These are phyloP conservation scores for Saraca asoca DNA, from an alignment of 331 rosid genomes.

Conservation along the genomic window DNA sequence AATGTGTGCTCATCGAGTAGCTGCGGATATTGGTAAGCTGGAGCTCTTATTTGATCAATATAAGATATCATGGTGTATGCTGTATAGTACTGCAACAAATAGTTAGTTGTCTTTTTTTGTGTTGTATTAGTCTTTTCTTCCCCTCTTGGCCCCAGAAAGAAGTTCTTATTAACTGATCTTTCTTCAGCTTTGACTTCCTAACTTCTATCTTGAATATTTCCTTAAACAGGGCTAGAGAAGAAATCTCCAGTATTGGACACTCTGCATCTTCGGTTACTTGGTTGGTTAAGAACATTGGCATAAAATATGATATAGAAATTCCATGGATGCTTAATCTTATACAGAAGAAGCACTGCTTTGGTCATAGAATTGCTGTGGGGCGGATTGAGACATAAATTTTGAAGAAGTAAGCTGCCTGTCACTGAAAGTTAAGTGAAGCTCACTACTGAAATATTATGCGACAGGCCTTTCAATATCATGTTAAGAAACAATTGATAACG, in stretches of 20 bases:
- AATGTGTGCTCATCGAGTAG: conserved; percentile 95
- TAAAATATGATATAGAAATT: conserved; percentile 36
- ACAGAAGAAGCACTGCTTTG: conserved; percentile 10
- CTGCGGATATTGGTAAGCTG: conserved; percentile 83
- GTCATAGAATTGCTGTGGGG: conserved; percentile 9
- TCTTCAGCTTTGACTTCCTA: background rate
- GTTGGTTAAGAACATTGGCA: conserved; percentile 86
- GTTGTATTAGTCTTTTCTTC: too few species aligned
- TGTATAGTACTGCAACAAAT: too few species aligned
- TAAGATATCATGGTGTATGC: too few species aligned
- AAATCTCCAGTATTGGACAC: conserved; percentile 78
- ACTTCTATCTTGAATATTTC: background rate
- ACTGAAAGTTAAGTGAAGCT: background rate
- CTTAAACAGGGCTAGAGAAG: conserved; percentile 74
- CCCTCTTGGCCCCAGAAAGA: too few species aligned
- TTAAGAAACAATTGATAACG: too few species aligned
- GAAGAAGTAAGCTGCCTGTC: conserved; percentile 5
- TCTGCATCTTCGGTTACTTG: conserved; percentile 69
- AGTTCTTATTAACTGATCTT: background rate
- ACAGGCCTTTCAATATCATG: background rate
- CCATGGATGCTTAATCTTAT: conserved; percentile 2
- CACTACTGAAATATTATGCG: background rate
- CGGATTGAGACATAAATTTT: conserved; percentile 1
- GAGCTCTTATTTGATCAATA: background rate
- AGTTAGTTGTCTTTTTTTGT: too few species aligned